Percentiles rank a stretch among this genome's conserved stretches.
Evolutionary conservation across 1,139 yeast species (phyloP).

Genomic region (Nakaseomyces uthaithaninus): DNA sequence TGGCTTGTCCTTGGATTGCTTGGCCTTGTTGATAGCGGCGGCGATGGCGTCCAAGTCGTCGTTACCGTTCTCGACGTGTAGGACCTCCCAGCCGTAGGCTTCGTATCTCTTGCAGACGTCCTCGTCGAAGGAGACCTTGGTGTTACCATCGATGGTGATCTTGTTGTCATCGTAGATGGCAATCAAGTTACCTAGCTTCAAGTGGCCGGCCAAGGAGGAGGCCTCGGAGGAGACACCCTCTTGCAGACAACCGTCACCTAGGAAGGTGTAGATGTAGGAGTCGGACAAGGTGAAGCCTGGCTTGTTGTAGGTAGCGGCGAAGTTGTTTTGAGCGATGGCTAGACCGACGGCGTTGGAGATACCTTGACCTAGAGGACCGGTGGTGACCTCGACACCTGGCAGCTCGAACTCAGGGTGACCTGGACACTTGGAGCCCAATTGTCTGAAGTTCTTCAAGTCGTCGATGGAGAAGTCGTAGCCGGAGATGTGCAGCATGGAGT

Average conservation of each 20-base stretch:
- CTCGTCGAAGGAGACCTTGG: slow-evolving; percentile 88
- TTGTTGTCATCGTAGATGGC: slow-evolving; percentile 96
- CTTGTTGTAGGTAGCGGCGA: slow-evolving; percentile 91
- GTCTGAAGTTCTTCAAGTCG: slow-evolving; percentile 88
- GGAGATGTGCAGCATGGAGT: slow-evolving; percentile 74
- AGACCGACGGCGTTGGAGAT: slow-evolving; percentile 93
- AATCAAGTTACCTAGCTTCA: slow-evolving; percentile 87
- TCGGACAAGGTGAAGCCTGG: slow-evolving; percentile 67
- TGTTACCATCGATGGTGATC: slow-evolving; percentile 94
- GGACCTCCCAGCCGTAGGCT: slow-evolving; percentile 92
- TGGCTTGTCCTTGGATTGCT: slow-evolving; percentile 66
- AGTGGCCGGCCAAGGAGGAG: slow-evolving; percentile 90
- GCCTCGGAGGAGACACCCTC: slow-evolving; percentile 98
- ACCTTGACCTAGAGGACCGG: slow-evolving; percentile 99
- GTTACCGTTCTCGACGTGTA: slow-evolving; percentile 76
- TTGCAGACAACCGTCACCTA: slow-evolving; percentile 98
- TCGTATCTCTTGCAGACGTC: slow-evolving; percentile 79
- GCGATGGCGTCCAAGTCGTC: slow-evolving; percentile 64
- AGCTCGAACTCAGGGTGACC: slow-evolving; percentile 88
- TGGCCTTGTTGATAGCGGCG: slow-evolving; percentile 66
- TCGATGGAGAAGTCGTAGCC: slow-evolving; percentile 79
- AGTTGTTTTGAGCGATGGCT: slow-evolving; percentile 88
- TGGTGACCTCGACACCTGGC: slow-evolving; percentile 94
- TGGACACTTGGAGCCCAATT: slow-evolving; percentile 83
- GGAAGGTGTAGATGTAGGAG: slow-evolving; percentile 68